These are phyloP conservation scores for Cocos nucifera DNA, from an alignment of 176 grass and related monocot genomes.

Conservation along the genomic window DNA sequence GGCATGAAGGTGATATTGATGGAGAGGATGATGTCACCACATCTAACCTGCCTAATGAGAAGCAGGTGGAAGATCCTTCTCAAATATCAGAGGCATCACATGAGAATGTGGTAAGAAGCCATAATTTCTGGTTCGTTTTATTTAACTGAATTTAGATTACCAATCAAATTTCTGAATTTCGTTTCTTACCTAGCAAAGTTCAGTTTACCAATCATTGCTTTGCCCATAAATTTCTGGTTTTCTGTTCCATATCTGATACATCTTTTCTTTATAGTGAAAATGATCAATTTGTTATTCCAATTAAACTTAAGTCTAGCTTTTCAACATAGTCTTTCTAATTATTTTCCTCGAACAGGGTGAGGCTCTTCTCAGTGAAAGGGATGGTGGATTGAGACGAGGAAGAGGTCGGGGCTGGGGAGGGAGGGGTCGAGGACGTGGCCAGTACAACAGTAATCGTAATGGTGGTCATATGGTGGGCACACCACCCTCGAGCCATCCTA, in stretches of 20 bases:
- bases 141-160: no score
- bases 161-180: no score
- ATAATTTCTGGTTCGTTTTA: not conserved
- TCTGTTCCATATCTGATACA: not conserved
- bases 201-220: not conserved
- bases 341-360: conserved; percentile 35
- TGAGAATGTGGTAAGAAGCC: conserved; percentile 44
- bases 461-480: conserved; percentile 37
- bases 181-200: no score
- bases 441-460: conserved; percentile 34
- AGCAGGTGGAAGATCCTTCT: conserved; percentile 40
- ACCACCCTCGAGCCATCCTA: conserved; percentile 31
- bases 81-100: conserved; percentile 39
- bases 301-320: not conserved
- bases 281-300: not conserved
- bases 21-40: conserved; percentile 76
- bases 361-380: conserved; percentile 39
- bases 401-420: conserved; percentile 49
- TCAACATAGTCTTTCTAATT: conserved; percentile 3
- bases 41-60: conserved; percentile 73
- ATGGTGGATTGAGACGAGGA: conserved; percentile 32
- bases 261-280: not conserved
- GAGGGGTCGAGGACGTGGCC: conserved; percentile 49
- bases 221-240: not conserved
- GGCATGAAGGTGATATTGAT: conserved; percentile 49